These are phyloP conservation scores for Fusarium sp. DNA, from an alignment of 2,329 filamentous ascomycete species.

Conservation along the genomic window DNA sequence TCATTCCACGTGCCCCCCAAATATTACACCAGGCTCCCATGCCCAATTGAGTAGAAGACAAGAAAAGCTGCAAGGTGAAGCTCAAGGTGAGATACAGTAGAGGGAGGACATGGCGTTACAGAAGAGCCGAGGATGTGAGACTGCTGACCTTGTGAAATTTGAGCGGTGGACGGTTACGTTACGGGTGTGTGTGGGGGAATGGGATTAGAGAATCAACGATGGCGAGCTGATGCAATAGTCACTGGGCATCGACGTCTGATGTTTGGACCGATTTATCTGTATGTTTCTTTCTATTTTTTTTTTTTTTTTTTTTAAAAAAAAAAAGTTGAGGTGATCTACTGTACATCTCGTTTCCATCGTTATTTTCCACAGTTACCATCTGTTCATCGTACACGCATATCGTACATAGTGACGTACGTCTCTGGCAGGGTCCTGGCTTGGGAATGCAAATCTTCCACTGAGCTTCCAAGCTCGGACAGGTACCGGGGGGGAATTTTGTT, in stretches of 20 bases:
- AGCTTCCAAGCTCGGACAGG: conserved; percentile 1
- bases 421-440: conserved; percentile 9
- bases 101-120: neutral
- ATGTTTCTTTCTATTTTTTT: neutral
- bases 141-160: neutral
- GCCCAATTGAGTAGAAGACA: neutral
- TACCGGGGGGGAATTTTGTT: neutral
- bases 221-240: conserved; percentile 12
- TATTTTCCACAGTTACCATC: conserved; percentile 16
- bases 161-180: neutral
- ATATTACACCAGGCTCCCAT: conserved; percentile 15
- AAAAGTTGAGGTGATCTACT: conserved; percentile 24
- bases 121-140: conserved; percentile 24
- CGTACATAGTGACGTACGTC: conserved; percentile 27
- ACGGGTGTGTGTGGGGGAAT: neutral
- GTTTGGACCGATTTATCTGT: neutral
- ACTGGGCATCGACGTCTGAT: conserved; percentile 18
- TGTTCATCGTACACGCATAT: conserved; percentile 16
- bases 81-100: neutral
- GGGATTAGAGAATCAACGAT: conserved; percentile 12
- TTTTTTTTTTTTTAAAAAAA: too few relatives aligned
- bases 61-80: neutral
- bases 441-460: conserved; percentile 16
- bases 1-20: conserved; percentile 28
- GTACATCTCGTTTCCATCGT: conserved; percentile 20